These are phyloP conservation scores for Heliosperma pusillum DNA, from an alignment of 148 eudicot genomes.

Conservation along the genomic window DNA sequence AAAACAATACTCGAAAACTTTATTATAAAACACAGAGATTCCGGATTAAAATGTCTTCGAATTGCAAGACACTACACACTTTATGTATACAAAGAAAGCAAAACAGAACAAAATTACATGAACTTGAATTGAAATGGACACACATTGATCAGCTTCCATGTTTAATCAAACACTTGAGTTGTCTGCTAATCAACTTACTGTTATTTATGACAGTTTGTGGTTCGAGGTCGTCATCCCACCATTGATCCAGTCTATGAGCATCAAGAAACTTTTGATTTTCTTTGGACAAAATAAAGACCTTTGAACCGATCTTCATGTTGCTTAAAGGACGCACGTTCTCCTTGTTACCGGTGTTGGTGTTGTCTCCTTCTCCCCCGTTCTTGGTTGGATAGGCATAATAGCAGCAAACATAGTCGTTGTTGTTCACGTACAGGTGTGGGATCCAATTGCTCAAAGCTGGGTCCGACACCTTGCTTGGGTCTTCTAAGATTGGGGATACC, in stretches of 20 bases:
- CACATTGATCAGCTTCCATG: slow-evolving; percentile 7
- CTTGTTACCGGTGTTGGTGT: slow-evolving; percentile 28
- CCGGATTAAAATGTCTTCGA: too few species aligned
- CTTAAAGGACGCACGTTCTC: slow-evolving; percentile 44
- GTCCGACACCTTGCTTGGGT: slow-evolving; percentile 8
- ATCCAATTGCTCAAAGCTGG: slow-evolving; percentile 50
- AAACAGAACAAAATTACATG: too few species aligned
- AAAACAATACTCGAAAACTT: too few species aligned
- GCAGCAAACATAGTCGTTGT: slow-evolving; percentile 82
- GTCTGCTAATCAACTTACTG: slow-evolving; percentile 75
- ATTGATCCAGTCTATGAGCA: slow-evolving; percentile 83
- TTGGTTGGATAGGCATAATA: slow-evolving; percentile 55
- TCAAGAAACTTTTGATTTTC: slow-evolving; percentile 87
- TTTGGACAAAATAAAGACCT: slow-evolving; percentile 74
- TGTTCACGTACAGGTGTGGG: slow-evolving; percentile 81
- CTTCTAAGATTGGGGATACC: slow-evolving; percentile 25
- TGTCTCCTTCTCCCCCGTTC: slow-evolving; percentile 18
- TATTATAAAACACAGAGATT: too few species aligned
- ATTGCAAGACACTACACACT: too few species aligned
- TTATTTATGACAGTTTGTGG: slow-evolving; percentile 59
- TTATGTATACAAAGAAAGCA: too few species aligned
- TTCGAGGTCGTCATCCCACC: slow-evolving; percentile 95
- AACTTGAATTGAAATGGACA: too few species aligned
- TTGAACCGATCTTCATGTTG: slow-evolving; percentile 38
- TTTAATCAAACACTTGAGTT: slow-evolving; percentile 64